Percentiles rank a stretch among this genome's conserved stretches.
phyloP scores from a whole-genome alignment of 1,284 basidiomycete genomes.

The Naganishia sp. region DNA sequence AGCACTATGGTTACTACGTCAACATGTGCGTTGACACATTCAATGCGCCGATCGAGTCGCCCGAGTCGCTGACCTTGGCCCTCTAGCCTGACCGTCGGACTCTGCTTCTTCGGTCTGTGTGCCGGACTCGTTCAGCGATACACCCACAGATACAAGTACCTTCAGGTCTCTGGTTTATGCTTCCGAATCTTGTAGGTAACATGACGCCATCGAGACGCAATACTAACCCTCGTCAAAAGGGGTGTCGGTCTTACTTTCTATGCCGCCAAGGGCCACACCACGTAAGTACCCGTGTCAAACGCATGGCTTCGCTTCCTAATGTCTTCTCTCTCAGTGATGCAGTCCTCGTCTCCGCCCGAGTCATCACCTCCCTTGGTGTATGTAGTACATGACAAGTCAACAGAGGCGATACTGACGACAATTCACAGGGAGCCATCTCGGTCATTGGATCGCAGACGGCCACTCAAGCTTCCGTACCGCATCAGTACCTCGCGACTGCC shows the following conservation, averaged over 20 bases:
- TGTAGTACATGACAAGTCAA: constrained; percentile 1
- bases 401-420: neutral
- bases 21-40: constrained; percentile 40
- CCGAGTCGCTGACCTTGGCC: neutral
- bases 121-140: constrained; percentile 52
- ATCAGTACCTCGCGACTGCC: constrained; percentile 52
- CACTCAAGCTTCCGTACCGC: constrained; percentile 51
- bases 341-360: constrained; percentile 38
- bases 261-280: constrained; percentile 28
- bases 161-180: constrained; percentile 43
- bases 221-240: constrained; percentile 24
- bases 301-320: neutral
- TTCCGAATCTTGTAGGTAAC: constrained; percentile 40
- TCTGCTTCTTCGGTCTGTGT: constrained; percentile 49
- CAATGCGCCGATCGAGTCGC: neutral
- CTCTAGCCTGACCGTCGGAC: constrained; percentile 40
- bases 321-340: constrained; percentile 22
- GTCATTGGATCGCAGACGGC: constrained; percentile 52
- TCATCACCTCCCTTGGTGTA: constrained; percentile 47
- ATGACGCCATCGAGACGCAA: neutral
- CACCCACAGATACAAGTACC: constrained; percentile 55
- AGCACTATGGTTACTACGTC: constrained; percentile 42
- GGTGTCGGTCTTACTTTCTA: constrained; percentile 41
- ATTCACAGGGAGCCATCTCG: constrained; percentile 42
- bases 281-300: neutral